A percentile compares a stretch with the other conserved stretches of the same genome.
phyloP scores from a whole-genome alignment of 331 rosid genomes.

The Quercus lobata region DNA sequence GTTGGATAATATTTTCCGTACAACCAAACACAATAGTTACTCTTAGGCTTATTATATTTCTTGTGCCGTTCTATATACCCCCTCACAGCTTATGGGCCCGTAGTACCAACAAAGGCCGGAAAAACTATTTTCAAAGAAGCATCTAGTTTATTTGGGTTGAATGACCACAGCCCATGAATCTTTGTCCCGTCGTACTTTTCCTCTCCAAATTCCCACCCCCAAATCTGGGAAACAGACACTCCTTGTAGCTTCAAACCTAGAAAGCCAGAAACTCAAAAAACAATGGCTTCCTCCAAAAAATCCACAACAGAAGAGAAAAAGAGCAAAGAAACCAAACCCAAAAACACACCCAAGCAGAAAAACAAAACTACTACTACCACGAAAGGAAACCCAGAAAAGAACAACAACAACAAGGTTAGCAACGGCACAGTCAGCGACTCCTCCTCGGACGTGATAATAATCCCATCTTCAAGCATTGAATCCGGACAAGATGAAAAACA shows the following conservation, averaged over 20 bases:
- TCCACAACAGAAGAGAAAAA: slow-evolving; percentile 33
- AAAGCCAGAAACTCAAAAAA: not conserved
- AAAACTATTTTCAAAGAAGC: no score
- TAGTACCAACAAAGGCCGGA: not conserved
- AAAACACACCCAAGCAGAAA: slow-evolving; percentile 11
- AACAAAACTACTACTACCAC: not conserved
- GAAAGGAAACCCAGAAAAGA: slow-evolving; percentile 3
- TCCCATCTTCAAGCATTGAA: slow-evolving; percentile 32
- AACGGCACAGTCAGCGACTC: slow-evolving; percentile 35
- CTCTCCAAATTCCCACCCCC: not conserved
- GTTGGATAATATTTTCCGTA: no score
- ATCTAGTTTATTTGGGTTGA: no score
- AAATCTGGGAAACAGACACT: not conserved
- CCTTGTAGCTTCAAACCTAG: not conserved
- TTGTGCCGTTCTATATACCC: no score
- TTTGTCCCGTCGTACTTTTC: not conserved
- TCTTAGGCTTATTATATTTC: no score
- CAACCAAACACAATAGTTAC: no score
- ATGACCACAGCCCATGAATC: no score
- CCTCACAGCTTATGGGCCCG: no score
- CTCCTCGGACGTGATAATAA: not conserved
- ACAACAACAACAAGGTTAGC: slow-evolving; percentile 25
- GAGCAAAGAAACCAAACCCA: slow-evolving; percentile 19
- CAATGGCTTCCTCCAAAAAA: slow-evolving; percentile 69
- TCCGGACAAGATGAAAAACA: slow-evolving; percentile 7